phyloP scores from a whole-genome alignment of 441 rosid species.

The Adansonia grandidieri region DNA sequence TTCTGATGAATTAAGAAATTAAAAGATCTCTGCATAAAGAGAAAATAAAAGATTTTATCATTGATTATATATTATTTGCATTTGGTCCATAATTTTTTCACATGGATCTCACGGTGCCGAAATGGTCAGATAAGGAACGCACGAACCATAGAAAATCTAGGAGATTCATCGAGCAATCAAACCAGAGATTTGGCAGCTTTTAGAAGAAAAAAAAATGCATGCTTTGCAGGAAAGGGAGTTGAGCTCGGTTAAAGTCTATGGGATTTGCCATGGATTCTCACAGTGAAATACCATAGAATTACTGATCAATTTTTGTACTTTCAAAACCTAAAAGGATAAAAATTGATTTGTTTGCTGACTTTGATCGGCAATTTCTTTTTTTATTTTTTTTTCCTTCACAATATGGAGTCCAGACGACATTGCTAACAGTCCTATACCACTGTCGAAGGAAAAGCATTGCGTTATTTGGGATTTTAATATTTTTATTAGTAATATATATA shows the following conservation, averaged over 20 bases:
- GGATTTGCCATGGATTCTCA: constrained; percentile 26
- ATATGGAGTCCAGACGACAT: constrained; percentile 23
- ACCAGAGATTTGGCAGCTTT: not conserved
- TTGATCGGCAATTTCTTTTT: constrained; percentile 4
- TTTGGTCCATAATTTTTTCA: not conserved
- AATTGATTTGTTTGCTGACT: constrained; percentile 14
- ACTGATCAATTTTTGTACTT: not conserved
- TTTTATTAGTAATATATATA: too few species aligned
- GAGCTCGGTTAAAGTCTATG: constrained; percentile 2
- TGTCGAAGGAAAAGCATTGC: too few species aligned
- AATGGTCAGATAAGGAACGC: constrained; percentile 22
- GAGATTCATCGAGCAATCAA: not conserved
- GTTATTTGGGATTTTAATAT: too few species aligned
- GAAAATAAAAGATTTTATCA: too few species aligned
- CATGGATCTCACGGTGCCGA: constrained; percentile 34
- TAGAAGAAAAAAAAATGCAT: not conserved
- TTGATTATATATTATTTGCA: not conserved
- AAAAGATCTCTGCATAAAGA: not conserved
- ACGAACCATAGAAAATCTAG: not conserved
- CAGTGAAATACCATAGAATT: not conserved
- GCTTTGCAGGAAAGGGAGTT: not conserved
- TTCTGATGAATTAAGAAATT: not conserved
- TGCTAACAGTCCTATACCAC: not conserved
- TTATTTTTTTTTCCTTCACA: not conserved
- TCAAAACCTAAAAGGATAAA: not conserved